Conservation (phyloP, 352 stramenopile species). For the Phytophthora litchii region DNA sequence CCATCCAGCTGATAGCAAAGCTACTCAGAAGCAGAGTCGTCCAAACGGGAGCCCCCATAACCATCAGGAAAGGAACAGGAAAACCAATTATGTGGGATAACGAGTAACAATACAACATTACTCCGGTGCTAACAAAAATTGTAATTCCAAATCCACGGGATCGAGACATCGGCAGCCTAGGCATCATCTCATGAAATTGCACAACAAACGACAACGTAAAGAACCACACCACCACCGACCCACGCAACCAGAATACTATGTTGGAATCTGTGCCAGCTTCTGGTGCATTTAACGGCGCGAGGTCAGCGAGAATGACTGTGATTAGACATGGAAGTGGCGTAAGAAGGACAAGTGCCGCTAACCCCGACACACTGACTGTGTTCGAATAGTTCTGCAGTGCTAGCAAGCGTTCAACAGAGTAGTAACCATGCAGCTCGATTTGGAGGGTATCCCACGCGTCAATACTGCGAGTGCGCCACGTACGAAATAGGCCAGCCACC, state of each 20-base stretch:
- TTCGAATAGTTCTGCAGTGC: neutral
- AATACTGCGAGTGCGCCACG: too few relatives aligned
- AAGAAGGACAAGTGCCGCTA: neutral
- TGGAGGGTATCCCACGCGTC: neutral
- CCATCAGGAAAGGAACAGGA: too few relatives aligned
- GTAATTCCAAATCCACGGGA: too few relatives aligned
- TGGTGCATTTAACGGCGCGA: neutral
- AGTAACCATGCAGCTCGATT: neutral
- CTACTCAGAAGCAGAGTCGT: too few relatives aligned
- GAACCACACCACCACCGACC: neutral
- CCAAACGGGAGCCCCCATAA: too few relatives aligned
- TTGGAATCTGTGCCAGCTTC: neutral
- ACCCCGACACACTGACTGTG: neutral
- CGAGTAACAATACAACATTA: too few relatives aligned
- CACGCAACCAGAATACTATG: neutral
- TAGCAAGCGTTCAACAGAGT: neutral
- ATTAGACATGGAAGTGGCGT: neutral
- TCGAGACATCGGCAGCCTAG: too few relatives aligned
- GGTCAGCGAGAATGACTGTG: neutral
- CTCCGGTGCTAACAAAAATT: too few relatives aligned
- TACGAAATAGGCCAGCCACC: too few relatives aligned
- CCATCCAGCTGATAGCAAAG: too few relatives aligned
- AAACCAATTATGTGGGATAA: too few relatives aligned
- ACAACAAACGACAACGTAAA: conserved; percentile 2
- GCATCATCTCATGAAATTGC: too few relatives aligned